phyloP scores from a whole-genome alignment of 2,329 filamentous ascomycete genomes.

The Raffaelea albimanens region DNA sequence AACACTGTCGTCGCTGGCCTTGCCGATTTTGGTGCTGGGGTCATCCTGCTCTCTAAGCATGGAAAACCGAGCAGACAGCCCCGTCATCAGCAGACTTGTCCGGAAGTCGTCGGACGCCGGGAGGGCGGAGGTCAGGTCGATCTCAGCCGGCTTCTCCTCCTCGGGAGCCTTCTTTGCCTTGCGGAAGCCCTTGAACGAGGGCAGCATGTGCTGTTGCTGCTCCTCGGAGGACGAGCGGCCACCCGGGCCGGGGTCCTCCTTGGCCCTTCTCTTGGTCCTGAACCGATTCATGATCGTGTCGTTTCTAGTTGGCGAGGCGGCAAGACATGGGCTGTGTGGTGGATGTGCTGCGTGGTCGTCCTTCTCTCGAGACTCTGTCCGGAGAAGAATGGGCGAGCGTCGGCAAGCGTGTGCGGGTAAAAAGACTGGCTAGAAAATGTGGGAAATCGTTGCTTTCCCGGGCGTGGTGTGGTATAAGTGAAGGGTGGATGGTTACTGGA shows the following conservation, averaged over 20 bases:
- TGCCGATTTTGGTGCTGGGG: slow-evolving; percentile 77
- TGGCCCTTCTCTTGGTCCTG: slow-evolving; percentile 60
- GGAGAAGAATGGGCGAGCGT: not conserved
- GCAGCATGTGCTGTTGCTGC: slow-evolving; percentile 37
- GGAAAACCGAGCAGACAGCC: slow-evolving; percentile 87
- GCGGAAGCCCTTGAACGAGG: slow-evolving; percentile 41
- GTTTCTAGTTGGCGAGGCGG: not conserved
- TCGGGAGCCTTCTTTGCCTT: slow-evolving; percentile 44
- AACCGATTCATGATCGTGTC: slow-evolving; percentile 62
- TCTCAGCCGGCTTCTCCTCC: slow-evolving; percentile 50
- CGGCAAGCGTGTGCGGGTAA: too few species aligned
- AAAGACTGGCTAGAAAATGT: too few species aligned
- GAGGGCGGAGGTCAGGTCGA: slow-evolving; percentile 66
- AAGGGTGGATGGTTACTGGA: too few species aligned
- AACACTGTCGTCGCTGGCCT: slow-evolving; percentile 92
- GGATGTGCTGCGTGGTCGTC: not conserved
- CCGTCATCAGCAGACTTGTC: slow-evolving; percentile 92
- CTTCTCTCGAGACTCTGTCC: not conserved
- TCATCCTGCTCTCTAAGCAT: slow-evolving; percentile 96
- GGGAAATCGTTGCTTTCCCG: too few species aligned
- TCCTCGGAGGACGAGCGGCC: slow-evolving; percentile 42
- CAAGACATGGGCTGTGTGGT: not conserved
- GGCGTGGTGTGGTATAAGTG: too few species aligned
- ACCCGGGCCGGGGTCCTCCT: slow-evolving; percentile 37
- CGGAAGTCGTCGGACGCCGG: slow-evolving; percentile 84